Base-by-base conservation (phyloP, 106 monocot genomes). In the Dendrobium huoshanense region DNA sequence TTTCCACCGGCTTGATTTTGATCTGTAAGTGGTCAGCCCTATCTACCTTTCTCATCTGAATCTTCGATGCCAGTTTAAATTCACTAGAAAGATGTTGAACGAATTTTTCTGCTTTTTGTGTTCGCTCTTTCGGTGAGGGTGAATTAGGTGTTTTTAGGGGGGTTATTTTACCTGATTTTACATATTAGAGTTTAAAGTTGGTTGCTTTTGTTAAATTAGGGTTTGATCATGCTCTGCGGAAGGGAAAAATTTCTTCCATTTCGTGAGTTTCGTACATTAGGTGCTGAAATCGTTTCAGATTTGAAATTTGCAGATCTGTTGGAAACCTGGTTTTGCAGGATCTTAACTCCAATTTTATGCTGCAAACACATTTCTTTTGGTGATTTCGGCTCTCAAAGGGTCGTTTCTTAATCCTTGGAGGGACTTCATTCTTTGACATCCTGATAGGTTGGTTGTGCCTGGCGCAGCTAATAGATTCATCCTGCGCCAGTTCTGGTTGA, bases 11-110 rank as follows among this genome's bases (percentile, higher is more conserved):
- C 74, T 49, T 27, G n/a, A 49, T 47, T 4, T 29, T 49, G 76
- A 76, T 76, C 25, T 17, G 76, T 76, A 76, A 76, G 49, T 76
- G 49, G 20, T 76, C 18, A 49, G 49, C 20, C 31, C 29, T 43
- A 44, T 41, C 74, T 76, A 27, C 22, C 9, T 24, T 76, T 13
- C 19, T 76, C 25, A 6, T 25, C 13, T 13, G 76, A 29, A 74
- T 74, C 49, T 76, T 47, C 41, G 49, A 76, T 48, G 22, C 76
- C 31, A 37, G 27, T 5, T 76, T 13, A 25, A 49, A 20, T 76
- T 25, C 24, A 18, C 24, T 48, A 48, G 75, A 75, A 73, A 75
- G 75, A 45, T 47, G 11, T 48, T 48, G 17, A 11, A 25, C 47
- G 48, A 41, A 75, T 22, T 44, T 75, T 75, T 15, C 41, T 20